These are phyloP conservation scores for Neurospora crassa DNA, from an alignment of 2,329 filamentous ascomycete species.

Conservation along the genomic window DNA sequence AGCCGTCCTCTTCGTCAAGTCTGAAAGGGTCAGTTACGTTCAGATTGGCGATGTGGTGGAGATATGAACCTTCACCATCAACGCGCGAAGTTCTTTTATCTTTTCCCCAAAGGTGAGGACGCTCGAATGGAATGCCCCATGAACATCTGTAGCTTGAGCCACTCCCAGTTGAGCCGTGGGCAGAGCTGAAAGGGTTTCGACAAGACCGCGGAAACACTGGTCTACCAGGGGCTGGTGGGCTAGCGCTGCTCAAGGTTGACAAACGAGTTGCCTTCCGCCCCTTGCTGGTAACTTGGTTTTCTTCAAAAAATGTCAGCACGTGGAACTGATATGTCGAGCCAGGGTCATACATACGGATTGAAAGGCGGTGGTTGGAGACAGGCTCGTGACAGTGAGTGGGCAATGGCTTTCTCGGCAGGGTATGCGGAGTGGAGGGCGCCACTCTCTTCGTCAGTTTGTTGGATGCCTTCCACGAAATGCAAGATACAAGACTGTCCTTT, in stretches of 20 bases:
- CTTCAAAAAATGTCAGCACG: neutral
- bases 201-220: constrained; percentile 4
- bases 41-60: constrained; percentile 8
- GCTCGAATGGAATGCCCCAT: neutral
- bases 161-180: constrained; percentile 6
- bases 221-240: constrained; percentile 1
- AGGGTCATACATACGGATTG: constrained; percentile 2
- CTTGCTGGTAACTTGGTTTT: constrained; percentile 5
- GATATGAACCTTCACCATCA: neutral
- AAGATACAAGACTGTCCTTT: constrained; percentile 11
- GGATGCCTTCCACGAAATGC: constrained; percentile 6
- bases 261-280: neutral
- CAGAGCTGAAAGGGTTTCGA: constrained; percentile 8
- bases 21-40: constrained; percentile 12
- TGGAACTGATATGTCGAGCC: neutral
- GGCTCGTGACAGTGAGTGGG: constrained; percentile 6
- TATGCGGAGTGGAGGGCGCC: constrained; percentile 10
- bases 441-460: constrained; percentile 11
- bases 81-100: constrained; percentile 3
- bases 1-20: constrained; percentile 11
- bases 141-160: constrained; percentile 1
- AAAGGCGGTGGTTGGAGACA: constrained; percentile 4
- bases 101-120: neutral
- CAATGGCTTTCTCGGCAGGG: constrained; percentile 7
- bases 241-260: constrained; percentile 6